Conservation (phyloP, 345 rosid species). For the Eucalyptus cloeziana region DNA sequence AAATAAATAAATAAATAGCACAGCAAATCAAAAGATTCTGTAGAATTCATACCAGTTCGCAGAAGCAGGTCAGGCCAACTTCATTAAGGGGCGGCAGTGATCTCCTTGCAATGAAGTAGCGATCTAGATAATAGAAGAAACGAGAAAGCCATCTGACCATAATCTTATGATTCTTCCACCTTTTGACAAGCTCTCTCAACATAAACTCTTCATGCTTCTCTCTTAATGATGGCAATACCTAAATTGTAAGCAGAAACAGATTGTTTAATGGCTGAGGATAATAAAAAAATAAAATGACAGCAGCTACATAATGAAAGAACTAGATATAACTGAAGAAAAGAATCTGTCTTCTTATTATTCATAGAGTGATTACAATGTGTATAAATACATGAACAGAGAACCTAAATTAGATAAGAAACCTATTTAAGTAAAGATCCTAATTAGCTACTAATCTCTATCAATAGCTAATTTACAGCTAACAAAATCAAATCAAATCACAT, state of each 20-base stretch:
- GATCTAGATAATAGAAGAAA: constrained; percentile 9
- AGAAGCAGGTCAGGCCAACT: constrained; percentile 44
- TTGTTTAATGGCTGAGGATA: background rate
- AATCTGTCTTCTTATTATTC: too few species aligned
- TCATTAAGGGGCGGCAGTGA: constrained; percentile 36
- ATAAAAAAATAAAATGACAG: too few species aligned
- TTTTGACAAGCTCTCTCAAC: constrained; percentile 38
- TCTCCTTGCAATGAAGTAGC: constrained; percentile 32
- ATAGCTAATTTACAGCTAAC: too few species aligned
- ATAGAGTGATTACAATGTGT: too few species aligned
- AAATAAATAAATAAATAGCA: background rate
- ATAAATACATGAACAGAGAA: too few species aligned
- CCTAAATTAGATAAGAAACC: too few species aligned
- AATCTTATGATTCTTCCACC: constrained; percentile 48
- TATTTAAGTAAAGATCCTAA: too few species aligned
- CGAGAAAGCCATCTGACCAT: constrained; percentile 7
- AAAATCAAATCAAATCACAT: too few species aligned
- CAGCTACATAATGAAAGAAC: background rate
- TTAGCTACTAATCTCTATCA: too few species aligned
- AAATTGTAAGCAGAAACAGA: background rate
- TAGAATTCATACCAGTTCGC: constrained; percentile 20
- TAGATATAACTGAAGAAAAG: background rate
- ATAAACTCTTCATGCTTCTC: constrained; percentile 46
- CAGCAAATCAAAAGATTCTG: too few species aligned
- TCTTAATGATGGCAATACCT: constrained; percentile 37